phyloP scores from a whole-genome alignment of 768 basidiomycete genomes.

The Pleurotus sapidus region DNA sequence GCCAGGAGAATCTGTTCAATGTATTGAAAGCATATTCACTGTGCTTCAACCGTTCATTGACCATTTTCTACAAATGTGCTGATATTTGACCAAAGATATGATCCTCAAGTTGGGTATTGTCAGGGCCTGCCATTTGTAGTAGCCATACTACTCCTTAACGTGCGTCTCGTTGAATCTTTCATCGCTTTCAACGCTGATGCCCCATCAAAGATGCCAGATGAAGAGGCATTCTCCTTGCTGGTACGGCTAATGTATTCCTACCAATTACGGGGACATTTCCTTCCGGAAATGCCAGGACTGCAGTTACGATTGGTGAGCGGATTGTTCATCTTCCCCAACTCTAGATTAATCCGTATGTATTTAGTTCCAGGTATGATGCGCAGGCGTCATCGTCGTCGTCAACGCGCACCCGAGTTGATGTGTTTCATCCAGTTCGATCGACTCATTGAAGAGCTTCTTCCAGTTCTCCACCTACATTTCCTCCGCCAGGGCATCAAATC shows the following conservation, averaged over 20 bases:
- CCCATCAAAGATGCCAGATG: conserved; percentile 88
- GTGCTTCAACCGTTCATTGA: conserved; percentile 37
- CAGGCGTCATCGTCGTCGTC: neutral
- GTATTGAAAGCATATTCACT: conserved; percentile 97
- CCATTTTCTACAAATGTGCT: conserved; percentile 6
- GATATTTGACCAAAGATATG: conserved; percentile 51
- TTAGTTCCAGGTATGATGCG: conserved; percentile 56
- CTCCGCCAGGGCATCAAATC: conserved; percentile 93
- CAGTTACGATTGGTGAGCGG: conserved; percentile 80
- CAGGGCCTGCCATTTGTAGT: conserved; percentile 97
- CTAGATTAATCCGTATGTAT: neutral
- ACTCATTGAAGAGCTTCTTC: conserved; percentile 86
- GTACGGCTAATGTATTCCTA: conserved; percentile 96
- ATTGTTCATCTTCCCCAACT: neutral
- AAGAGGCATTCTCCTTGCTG: conserved; percentile 95
- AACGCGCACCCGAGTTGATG: neutral
- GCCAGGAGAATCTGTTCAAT: conserved; percentile 97
- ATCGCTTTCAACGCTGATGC: conserved; percentile 9
- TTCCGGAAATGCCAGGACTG: conserved; percentile 99
- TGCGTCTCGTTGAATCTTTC: conserved; percentile 30
- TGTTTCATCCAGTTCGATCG: conserved; percentile 75
- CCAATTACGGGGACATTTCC: conserved; percentile 91
- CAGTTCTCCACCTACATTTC: conserved; percentile 91
- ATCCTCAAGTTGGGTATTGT: conserved; percentile 94
- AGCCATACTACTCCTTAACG: conserved; percentile 89